phyloP scores from a whole-genome alignment of 1,284 basidiomycete species.

The Ustilago vetiveriae region DNA sequence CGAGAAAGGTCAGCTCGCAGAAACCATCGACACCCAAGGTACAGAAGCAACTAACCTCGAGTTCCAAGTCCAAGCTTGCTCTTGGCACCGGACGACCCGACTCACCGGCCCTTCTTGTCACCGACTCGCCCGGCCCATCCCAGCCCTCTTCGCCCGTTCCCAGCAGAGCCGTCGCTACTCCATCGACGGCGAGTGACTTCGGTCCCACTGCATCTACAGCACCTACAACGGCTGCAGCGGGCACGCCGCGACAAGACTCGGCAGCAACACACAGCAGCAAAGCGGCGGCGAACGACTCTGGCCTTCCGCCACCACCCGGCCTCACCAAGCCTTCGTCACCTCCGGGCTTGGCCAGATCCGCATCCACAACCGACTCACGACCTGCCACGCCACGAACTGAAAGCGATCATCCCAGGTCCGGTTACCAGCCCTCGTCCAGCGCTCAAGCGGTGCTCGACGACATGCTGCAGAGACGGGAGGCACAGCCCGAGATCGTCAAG shows the following conservation, averaged over 20 bases:
- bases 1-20: constrained; percentile 46
- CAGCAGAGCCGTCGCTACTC: constrained; percentile 37
- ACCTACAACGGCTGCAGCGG: constrained; percentile 1
- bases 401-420: constrained; percentile 69
- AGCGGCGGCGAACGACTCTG: constrained; percentile 3
- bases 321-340: constrained; percentile 41
- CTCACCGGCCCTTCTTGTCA: constrained; percentile 30
- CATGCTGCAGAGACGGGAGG: constrained; percentile 78
- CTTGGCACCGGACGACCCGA: constrained; percentile 34
- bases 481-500: constrained; percentile 74
- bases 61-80: constrained; percentile 29
- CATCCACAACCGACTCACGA: constrained; percentile 68
- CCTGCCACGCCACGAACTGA: constrained; percentile 75
- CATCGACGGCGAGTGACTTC: constrained; percentile 6
- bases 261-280: constrained; percentile 5
- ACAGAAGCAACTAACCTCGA: constrained; percentile 32
- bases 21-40: constrained; percentile 41
- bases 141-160: constrained; percentile 36
- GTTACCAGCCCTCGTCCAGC: constrained; percentile 85
- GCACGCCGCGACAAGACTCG: constrained; percentile 15
- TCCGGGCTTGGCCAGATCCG: constrained; percentile 42
- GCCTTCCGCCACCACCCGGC: constrained; percentile 60
- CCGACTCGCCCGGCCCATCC: constrained; percentile 36
- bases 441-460: constrained; percentile 85
- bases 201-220: background rate